phyloP scores from a whole-genome alignment of 257 asterid species.

The Solanum sitiens region DNA sequence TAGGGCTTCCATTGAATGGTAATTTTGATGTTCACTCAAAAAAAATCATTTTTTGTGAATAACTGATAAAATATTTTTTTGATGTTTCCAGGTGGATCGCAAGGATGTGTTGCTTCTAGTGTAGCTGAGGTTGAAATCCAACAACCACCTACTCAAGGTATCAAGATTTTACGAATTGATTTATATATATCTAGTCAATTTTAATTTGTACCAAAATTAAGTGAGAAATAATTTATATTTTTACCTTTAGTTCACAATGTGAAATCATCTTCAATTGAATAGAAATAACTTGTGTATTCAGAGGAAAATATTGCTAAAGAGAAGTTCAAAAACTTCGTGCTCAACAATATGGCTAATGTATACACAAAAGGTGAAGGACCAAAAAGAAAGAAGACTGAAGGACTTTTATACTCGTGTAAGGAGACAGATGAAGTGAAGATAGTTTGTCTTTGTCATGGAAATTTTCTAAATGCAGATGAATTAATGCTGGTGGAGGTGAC shows the following conservation, averaged over 20 bases:
- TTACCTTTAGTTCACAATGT: background rate
- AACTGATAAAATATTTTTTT: conserved; percentile 30
- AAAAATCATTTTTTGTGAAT: conserved; percentile 11
- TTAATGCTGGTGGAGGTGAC: conserved; percentile 72
- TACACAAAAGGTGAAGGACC: conserved; percentile 42
- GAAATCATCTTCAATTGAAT: background rate
- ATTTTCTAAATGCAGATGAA: conserved; percentile 52
- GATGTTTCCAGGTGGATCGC: conserved; percentile 28
- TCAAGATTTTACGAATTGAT: background rate
- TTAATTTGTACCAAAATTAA: background rate
- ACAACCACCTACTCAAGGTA: conserved; percentile 37
- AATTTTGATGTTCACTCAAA: background rate
- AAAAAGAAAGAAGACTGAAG: conserved; percentile 35
- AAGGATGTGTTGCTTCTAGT: conserved; percentile 39
- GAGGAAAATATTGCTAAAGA: background rate
- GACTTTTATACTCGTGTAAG: conserved; percentile 45
- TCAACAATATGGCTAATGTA: conserved; percentile 54
- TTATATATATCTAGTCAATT: background rate
- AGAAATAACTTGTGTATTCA: background rate
- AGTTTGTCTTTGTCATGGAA: conserved; percentile 79
- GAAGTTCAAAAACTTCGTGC: conserved; percentile 16
- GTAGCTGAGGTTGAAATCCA: conserved; percentile 26
- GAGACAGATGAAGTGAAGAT: conserved; percentile 62
- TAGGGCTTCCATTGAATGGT: conserved; percentile 27
- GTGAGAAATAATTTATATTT: too few species aligned